Evolutionary conservation across 805 yeast species (phyloP), one percentile per base, ranked within the genome.

Genomic region (Candida jianshihensis): DNA sequence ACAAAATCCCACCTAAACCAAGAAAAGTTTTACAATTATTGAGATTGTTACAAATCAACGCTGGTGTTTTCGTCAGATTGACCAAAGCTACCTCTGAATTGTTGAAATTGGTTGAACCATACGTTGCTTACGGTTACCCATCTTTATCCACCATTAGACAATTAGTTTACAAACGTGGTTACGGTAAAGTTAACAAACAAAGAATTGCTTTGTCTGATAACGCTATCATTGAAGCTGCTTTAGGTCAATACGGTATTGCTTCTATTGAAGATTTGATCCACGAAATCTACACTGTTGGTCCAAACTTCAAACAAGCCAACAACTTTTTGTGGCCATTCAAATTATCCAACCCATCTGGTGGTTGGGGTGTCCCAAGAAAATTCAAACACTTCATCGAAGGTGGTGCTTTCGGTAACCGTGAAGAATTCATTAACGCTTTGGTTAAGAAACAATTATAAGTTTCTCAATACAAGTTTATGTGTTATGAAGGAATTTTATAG

Each of bases 361-460:
- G 96, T 71, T 87, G 94, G 95, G 90, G 95, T 77, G 84, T 84
- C 56, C 75, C 80, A 70, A 87, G 95, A 81, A 87, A 87, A 79
- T 87, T 87, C 94, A 79, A 79, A 75, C 95, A 87, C 75, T 87
- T 83, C 67, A 82, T 87, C 78, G 94, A 85, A 75, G 95, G 95
- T 78, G 96, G 96, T 82, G 81, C 92, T 76, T 79, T 87, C 70
- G 96, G 96, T 83, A 87, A 87, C 94, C 84, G 95, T 75, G 96
- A 87, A 76, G 81, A 85, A 63, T 82, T 75, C 85, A 87, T 87
- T 73, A 87, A 87, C 82, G 81, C 83, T 68, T 82, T 87, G 71
- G 85, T 86, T 66, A 84, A 86, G 48, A 53, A 53, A 44, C 58
- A 53, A 52, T 50, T 53, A 48, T 53, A 52, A 50, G 55, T 37